A percentile compares a stretch with the other conserved stretches of the same genome.
Conservation (phyloP, 768 basidiomycete species). For the Cystofilobasidium macerans region DNA sequence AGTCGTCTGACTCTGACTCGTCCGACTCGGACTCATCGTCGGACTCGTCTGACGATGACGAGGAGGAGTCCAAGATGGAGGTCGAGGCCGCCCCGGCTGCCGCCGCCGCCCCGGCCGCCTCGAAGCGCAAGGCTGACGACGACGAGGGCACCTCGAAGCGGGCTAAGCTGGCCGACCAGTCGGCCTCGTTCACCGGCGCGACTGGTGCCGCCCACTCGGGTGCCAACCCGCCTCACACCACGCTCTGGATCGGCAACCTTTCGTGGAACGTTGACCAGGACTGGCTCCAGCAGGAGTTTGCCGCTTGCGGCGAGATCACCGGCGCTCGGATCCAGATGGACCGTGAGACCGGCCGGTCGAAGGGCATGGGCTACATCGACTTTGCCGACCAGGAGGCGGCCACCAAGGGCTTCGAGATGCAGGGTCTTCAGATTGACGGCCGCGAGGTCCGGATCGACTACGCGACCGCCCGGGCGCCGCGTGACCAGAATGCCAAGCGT, state of each 20-base stretch:
- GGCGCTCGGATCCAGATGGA: conserved; percentile 68
- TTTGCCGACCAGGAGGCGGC: conserved; percentile 46
- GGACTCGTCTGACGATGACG: conserved; percentile 27
- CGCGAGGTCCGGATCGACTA: conserved; percentile 77
- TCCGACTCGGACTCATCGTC: conserved; percentile 21
- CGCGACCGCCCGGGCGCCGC: conserved; percentile 47
- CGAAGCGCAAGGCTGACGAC: conserved; percentile 77
- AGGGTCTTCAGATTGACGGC: conserved; percentile 84
- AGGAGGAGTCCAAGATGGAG: conserved; percentile 20
- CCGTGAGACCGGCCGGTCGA: conserved; percentile 40
- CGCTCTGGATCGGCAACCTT: conserved; percentile 81
- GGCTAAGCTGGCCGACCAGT: conserved; percentile 47
- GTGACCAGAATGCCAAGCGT: conserved; percentile 8
- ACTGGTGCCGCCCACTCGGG: conserved; percentile 41
- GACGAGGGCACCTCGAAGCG: conserved; percentile 45
- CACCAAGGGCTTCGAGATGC: conserved; percentile 63
- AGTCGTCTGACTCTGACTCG: conserved; percentile 8
- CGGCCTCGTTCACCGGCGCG: conserved; percentile 61
- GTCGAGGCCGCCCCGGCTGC: conserved; percentile 4
- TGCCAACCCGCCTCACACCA: conserved; percentile 46
- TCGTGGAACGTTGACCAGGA: conserved; percentile 98
- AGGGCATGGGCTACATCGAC: conserved; percentile 50
- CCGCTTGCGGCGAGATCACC: conserved; percentile 73
- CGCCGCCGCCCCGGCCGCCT: too few relatives aligned
- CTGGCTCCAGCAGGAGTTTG: conserved; percentile 83